These are phyloP conservation scores for Penicillium steckii DNA, from an alignment of 495 filamentous ascomycete genomes.

Conservation along the genomic window DNA sequence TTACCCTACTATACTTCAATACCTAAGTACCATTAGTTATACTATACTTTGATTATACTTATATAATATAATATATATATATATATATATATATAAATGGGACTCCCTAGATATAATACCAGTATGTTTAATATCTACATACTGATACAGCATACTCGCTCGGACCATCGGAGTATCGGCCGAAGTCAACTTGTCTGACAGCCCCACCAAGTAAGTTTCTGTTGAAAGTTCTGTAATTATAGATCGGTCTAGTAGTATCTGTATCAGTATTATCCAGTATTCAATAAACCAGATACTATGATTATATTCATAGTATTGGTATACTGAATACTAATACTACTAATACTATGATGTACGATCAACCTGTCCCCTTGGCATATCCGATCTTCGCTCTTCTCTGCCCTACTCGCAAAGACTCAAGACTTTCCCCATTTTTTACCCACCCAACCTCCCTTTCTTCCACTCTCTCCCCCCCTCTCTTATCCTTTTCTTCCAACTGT, in stretches of 20 bases:
- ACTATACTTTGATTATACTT: no score
- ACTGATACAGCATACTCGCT: no score
- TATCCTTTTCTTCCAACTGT: conserved; percentile 4
- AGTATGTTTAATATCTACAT: conserved; percentile 2
- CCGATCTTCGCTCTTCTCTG: conserved; percentile 22
- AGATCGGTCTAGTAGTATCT: background rate
- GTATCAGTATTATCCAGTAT: no score
- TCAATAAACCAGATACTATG: no score
- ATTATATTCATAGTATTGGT: no score
- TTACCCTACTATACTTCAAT: no score
- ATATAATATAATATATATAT: no score
- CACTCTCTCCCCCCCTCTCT: conserved; percentile 8
- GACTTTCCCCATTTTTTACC: conserved; percentile 4
- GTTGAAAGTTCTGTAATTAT: background rate
- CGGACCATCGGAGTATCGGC: conserved; percentile 2
- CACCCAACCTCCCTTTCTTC: conserved; percentile 22
- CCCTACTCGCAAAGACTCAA: background rate
- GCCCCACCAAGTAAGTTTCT: conserved; percentile 2
- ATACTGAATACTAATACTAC: background rate
- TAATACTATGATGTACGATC: no score
- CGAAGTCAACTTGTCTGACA: conserved; percentile 6
- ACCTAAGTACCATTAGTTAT: no score
- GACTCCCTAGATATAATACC: no score
- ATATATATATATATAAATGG: no score
- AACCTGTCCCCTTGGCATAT: conserved; percentile 16